These are phyloP conservation scores for Corylus heterophylla DNA, from an alignment of 306 rosid species.

Conservation along the genomic window DNA sequence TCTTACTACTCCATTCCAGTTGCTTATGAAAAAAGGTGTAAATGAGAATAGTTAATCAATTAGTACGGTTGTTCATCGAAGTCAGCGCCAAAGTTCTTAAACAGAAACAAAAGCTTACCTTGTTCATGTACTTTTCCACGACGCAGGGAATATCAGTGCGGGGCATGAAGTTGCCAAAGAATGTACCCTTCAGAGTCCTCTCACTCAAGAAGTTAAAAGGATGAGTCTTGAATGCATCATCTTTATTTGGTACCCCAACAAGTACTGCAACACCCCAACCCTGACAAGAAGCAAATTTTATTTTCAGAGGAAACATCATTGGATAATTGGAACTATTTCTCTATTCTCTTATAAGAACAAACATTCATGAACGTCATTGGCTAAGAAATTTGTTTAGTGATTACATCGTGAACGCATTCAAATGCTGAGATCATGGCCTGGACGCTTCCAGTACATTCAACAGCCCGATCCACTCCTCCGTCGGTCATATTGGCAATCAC, in stretches of 20 bases:
- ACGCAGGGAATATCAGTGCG: conserved; percentile 76
- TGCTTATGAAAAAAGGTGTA: too few species aligned
- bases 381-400: conserved; percentile 13
- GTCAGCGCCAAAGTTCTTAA: too few species aligned
- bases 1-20: too few species aligned
- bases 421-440: conserved; percentile 94
- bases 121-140: conserved; percentile 72
- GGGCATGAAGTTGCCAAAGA: conserved; percentile 89
- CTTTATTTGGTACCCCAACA: conserved; percentile 86
- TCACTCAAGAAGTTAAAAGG: conserved; percentile 70
- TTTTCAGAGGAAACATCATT: neutral
- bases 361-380: neutral
- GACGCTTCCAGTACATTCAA: conserved; percentile 85
- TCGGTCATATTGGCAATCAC: too few species aligned
- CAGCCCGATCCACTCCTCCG: conserved; percentile 55
- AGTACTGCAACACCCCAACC: conserved; percentile 98
- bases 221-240: conserved; percentile 79
- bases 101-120: neutral
- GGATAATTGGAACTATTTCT: neutral
- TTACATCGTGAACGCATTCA: conserved; percentile 90
- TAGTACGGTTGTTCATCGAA: neutral
- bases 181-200: conserved; percentile 92
- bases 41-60: neutral
- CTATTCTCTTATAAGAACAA: neutral
- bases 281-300: conserved; percentile 31